Evolutionary conservation across 169 alveolate genomes (phyloP).

Genomic region (Plasmodium coatneyi): DNA sequence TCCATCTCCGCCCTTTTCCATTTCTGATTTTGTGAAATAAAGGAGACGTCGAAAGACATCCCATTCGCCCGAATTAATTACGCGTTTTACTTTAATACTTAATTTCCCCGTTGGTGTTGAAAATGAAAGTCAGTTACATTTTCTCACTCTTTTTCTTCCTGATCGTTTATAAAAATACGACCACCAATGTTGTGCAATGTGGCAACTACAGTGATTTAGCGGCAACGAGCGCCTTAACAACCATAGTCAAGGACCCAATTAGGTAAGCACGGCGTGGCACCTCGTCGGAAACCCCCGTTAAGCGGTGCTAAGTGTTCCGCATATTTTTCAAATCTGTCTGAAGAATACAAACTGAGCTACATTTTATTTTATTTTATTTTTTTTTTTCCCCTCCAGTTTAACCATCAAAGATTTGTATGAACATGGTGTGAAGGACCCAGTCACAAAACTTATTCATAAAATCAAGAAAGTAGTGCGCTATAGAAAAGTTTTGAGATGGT

Average conservation of each 20-base stretch:
- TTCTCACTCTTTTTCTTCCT: conserved; percentile 21
- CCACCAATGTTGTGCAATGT: conserved; percentile 29
- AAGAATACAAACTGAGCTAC: not conserved
- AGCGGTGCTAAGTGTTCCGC: not conserved
- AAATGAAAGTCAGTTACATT: conserved; percentile 34
- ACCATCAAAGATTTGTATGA: conserved; percentile 66
- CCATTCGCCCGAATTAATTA: not conserved
- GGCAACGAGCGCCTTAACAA: conserved; percentile 44
- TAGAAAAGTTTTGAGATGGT: conserved; percentile 75
- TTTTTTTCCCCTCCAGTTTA: conserved; percentile 8
- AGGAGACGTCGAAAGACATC: not conserved
- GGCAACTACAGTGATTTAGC: conserved; percentile 58
- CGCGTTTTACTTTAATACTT: not conserved
- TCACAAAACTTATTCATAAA: conserved; percentile 16
- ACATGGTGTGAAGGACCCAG: conserved; percentile 48
- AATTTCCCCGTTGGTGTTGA: not conserved
- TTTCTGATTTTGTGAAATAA: not conserved
- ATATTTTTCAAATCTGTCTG: not conserved
- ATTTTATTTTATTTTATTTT: conserved; percentile 10
- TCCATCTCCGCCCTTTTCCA: not conserved
- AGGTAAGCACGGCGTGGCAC: conserved; percentile 3
- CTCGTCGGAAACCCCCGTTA: not conserved
- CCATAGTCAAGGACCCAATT: conserved; percentile 25
- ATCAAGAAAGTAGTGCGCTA: conserved; percentile 49
- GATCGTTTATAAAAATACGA: conserved; percentile 11